Base-by-base conservation (phyloP, 305 asterid species). In the Fraxinus velutina region DNA sequence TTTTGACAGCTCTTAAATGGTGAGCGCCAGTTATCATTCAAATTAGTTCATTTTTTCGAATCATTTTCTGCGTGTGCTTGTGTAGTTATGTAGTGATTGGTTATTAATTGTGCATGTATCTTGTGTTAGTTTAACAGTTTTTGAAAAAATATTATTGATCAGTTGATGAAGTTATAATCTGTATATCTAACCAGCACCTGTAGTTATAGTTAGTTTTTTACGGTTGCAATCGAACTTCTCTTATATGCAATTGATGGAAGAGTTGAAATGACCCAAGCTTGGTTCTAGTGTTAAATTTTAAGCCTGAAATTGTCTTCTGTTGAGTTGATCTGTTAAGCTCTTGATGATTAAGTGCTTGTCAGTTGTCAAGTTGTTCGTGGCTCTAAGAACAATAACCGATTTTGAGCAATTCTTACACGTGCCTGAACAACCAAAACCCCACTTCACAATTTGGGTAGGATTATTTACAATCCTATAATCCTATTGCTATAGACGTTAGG, bases 1-100 rank as follows among this genome's bases (percentile, higher is more conserved):
- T 92, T 86, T 82, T 87, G 85, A 89, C 90, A 84, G 91, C 94
- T 30, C 89, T 91, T 70, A 90, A 89, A 88, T 89, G 98, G 98
- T 91, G 83, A 86, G 89, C 6, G 32, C 29, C 3, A 73, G 50
- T 68, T 52, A 47, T 42, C 71, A 4, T 55, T 73, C 37, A 36
- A 66, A 50, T 73, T 78, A 2, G 52, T 62, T 79, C 37, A 15
- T 57, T 62, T 80, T 66, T 47, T 15, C 6, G 8, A 5, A 27
- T 82, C 57, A 47, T 13, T 47, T 47, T 13, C 57, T 47, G 32
- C 15, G 2, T 33, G 24, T 24, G 68, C 76, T 60, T 72, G 78
- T 24, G 42, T 55, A 33, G 32, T 70, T 70, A 57, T 44, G 42
- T 55, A 15, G 34, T 15, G 52, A 36, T 57, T 73, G 72, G 29